phyloP scores from a whole-genome alignment of 2,329 filamentous ascomycete genomes.

The Cercospora janseana region DNA sequence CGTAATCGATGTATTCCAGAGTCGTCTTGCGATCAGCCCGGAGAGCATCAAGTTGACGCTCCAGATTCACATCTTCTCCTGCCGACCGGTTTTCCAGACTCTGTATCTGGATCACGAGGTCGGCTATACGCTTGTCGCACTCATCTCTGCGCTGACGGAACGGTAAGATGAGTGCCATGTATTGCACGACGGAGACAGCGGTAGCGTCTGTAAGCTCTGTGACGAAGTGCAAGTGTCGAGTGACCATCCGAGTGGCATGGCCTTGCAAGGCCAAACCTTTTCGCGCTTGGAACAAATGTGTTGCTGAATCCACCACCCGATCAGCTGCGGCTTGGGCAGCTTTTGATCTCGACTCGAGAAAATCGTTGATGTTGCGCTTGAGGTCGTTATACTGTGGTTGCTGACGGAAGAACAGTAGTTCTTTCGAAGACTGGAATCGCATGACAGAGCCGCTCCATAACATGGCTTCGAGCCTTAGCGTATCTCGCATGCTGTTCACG shows the following conservation, averaged over 20 bases:
- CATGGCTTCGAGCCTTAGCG: conserved; percentile 1
- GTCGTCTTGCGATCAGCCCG: neutral
- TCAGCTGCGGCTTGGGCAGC: conserved; percentile 14
- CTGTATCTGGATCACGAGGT: neutral
- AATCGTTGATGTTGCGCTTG: conserved; percentile 17
- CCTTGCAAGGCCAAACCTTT: neutral
- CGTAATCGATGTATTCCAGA: neutral
- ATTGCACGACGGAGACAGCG: conserved; percentile 2
- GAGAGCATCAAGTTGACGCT: neutral
- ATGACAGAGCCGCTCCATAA: conserved; percentile 17
- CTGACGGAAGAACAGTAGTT: conserved; percentile 21
- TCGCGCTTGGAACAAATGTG: conserved; percentile 2
- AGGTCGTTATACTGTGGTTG: conserved; percentile 13
- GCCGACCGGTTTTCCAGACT: neutral
- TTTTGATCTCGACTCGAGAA: conserved; percentile 13
- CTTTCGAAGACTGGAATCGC: conserved; percentile 8
- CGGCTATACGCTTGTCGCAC: neutral
- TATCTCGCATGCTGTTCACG: neutral
- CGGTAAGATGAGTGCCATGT: conserved; percentile 8
- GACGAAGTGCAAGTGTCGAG: conserved; percentile 19
- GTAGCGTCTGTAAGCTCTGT: conserved; percentile 11
- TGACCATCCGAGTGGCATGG: conserved; percentile 20
- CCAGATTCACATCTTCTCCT: neutral
- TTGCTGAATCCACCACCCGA: neutral
- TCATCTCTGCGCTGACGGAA: neutral